phyloP scores from a whole-genome alignment of 2,329 filamentous ascomycete species.

The Fusarium brevicatenulatum region DNA sequence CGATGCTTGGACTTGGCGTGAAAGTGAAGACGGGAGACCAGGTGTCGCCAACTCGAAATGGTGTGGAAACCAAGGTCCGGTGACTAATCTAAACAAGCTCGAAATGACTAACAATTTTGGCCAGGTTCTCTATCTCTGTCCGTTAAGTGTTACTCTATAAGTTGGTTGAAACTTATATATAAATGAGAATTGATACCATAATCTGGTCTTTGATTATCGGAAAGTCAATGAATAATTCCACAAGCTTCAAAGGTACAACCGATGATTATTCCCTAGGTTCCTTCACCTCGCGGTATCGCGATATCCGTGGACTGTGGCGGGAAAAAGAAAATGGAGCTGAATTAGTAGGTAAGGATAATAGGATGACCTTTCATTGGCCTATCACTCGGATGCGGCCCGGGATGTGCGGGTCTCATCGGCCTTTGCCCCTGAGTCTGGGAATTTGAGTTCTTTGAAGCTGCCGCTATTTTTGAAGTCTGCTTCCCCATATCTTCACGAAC shows the following conservation, averaged over 20 bases:
- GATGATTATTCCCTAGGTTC: no score
- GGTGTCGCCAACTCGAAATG: background rate
- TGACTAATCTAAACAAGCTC: conserved; percentile 26
- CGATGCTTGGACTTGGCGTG: background rate
- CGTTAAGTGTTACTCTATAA: no score
- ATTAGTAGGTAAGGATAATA: conserved; percentile 23
- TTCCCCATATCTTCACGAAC: conserved; percentile 16
- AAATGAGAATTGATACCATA: background rate
- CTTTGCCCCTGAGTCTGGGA: conserved; percentile 43
- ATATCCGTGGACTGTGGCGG: background rate
- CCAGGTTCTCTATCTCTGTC: background rate
- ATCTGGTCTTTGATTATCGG: background rate
- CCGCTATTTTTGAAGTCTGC: conserved; percentile 35
- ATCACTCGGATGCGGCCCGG: conserved; percentile 26
- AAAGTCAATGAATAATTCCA: background rate
- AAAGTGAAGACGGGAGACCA: background rate
- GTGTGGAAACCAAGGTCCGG: conserved; percentile 18
- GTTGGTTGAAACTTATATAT: background rate
- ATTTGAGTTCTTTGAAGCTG: conserved; percentile 34
- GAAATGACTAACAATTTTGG: background rate
- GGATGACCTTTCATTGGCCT: conserved; percentile 29
- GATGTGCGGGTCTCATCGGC: conserved; percentile 43
- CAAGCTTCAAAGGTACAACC: background rate
- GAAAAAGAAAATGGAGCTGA: conserved; percentile 15
- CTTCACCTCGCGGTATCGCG: background rate